Evolutionary conservation across 192 early-diverging fungal genomes (phyloP).

Genomic region (Backusella parvicylindrica): DNA sequence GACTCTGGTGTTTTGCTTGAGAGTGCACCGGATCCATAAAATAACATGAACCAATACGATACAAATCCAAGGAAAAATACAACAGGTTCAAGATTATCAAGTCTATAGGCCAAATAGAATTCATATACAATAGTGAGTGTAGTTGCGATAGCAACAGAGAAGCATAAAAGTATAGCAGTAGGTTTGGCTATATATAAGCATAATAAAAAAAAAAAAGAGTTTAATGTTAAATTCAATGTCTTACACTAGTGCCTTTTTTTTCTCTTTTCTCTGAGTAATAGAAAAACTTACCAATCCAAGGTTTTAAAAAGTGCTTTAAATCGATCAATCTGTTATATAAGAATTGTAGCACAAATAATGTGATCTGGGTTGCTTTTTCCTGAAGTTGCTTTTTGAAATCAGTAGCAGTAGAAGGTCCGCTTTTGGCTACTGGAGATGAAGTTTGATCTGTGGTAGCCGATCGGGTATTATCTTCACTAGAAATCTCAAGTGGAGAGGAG

Average conservation of each 20-base stretch:
- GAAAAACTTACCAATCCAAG: slow-evolving; percentile 1
- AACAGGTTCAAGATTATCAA: slow-evolving; percentile 7
- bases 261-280: background rate
- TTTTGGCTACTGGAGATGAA: background rate
- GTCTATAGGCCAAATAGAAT: background rate
- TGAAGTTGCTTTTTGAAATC: background rate
- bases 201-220: background rate
- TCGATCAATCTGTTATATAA: background rate
- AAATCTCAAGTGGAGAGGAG: background rate
- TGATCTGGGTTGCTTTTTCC: background rate
- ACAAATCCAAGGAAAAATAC: slow-evolving; percentile 10
- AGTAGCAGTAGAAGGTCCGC: background rate
- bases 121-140: slow-evolving; percentile 10
- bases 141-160: background rate
- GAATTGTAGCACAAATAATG: background rate
- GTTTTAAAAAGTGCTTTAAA: background rate
- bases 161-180: background rate
- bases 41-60: background rate
- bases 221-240: background rate
- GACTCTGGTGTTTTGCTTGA: background rate
- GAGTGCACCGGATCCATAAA: background rate
- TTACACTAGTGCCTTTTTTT: background rate
- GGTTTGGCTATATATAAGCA: slow-evolving; percentile 3
- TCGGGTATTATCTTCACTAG: background rate
- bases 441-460: background rate